phyloP scores from a whole-genome alignment of 2,329 filamentous ascomycete species.

The Pyrenophora teres region DNA sequence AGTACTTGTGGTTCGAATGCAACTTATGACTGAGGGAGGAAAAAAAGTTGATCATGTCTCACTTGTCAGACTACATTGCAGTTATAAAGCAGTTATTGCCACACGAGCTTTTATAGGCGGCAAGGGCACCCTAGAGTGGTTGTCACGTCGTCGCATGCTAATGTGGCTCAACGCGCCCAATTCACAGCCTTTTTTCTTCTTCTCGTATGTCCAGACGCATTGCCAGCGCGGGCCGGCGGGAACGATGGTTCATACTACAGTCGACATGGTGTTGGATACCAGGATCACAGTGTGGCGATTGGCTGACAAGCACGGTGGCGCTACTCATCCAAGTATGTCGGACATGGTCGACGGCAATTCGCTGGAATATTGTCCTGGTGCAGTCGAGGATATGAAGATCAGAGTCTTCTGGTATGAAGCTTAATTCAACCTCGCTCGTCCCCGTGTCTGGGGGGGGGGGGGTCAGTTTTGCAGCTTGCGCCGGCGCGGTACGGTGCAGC shows the following conservation, averaged over 20 bases:
- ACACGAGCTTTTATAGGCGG: too few relatives aligned
- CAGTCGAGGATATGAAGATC: slow-evolving; percentile 10
- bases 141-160: too few relatives aligned
- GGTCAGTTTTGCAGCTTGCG: slow-evolving; percentile 7
- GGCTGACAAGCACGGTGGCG: slow-evolving; percentile 25
- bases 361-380: slow-evolving; percentile 12
- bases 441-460: slow-evolving; percentile 7
- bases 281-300: slow-evolving; percentile 15
- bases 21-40: too few relatives aligned
- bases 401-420: slow-evolving; percentile 18
- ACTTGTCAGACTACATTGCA: too few relatives aligned
- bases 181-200: too few relatives aligned
- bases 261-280: not conserved
- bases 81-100: too few relatives aligned
- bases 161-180: too few relatives aligned
- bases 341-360: slow-evolving; percentile 24
- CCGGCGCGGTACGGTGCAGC: slow-evolving; percentile 15
- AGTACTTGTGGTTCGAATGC: too few relatives aligned
- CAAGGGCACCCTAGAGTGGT: too few relatives aligned
- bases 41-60: too few relatives aligned
- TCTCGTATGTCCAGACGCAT: too few relatives aligned
- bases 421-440: slow-evolving; percentile 19
- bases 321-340: slow-evolving; percentile 16
- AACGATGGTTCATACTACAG: not conserved
- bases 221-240: too few relatives aligned